Evolutionary conservation across 2,329 filamentous ascomycete genomes (phyloP).

Genomic region (Plenodomus biglobosus): DNA sequence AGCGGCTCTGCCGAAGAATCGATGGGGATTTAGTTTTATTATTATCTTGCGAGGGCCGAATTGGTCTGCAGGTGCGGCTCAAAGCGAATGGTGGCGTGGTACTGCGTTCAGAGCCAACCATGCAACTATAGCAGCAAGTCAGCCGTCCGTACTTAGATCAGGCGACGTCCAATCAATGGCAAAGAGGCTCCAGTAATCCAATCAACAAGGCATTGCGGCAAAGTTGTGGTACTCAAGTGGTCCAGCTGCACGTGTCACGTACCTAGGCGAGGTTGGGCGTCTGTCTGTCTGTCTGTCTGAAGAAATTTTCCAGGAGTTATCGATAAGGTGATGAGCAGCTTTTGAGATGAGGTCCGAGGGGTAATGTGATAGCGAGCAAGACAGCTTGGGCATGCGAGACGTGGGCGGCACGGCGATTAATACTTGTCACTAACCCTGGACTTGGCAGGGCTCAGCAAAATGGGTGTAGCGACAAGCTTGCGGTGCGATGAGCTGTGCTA

Average conservation of each 20-base stretch:
- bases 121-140: constrained; percentile 29
- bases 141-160: constrained; percentile 25
- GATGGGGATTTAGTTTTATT: background rate
- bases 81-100: constrained; percentile 24
- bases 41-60: constrained; percentile 22
- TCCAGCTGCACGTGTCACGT: constrained; percentile 3
- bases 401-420: constrained; percentile 30
- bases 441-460: constrained; percentile 34
- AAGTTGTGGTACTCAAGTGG: background rate
- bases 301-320: constrained; percentile 24
- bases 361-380: constrained; percentile 13
- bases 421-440: constrained; percentile 24
- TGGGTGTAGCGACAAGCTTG: constrained; percentile 27
- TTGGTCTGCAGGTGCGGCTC: constrained; percentile 20
- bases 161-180: constrained; percentile 25
- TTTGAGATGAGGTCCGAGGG: constrained; percentile 1
- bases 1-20: constrained; percentile 5
- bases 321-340: constrained; percentile 22
- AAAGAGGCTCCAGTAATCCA: constrained; percentile 7
- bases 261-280: constrained; percentile 25
- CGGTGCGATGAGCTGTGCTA: constrained; percentile 31
- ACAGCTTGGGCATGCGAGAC: constrained; percentile 10
- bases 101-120: constrained; percentile 30
- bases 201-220: constrained; percentile 22
- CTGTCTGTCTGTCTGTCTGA: constrained; percentile 14